Evolutionary conservation across 345 rosid species (phyloP).

Genomic region (Populus alba): DNA sequence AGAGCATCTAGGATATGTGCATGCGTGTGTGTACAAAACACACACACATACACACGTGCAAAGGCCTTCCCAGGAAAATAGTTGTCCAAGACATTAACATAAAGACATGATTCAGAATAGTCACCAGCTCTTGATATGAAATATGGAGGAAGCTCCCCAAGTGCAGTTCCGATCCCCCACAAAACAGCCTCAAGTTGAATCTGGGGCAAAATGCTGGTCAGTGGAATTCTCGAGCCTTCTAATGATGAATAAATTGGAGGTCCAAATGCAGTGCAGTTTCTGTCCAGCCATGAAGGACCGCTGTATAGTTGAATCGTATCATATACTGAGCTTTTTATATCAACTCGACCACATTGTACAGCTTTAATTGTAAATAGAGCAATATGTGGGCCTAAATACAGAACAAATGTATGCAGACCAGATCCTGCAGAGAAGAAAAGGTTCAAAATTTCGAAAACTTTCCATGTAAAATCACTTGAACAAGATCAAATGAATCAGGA

Average conservation of each 20-base stretch:
- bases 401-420: constrained; percentile 95
- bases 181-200: constrained; percentile 80
- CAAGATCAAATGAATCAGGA: background rate
- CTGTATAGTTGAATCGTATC: constrained; percentile 88
- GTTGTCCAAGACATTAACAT: background rate
- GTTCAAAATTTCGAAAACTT: background rate
- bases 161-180: constrained; percentile 98
- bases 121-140: constrained; percentile 95
- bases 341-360: constrained; percentile 84
- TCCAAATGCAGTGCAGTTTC: constrained; percentile 80
- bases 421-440: constrained; percentile 53
- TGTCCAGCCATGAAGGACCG: constrained; percentile 91
- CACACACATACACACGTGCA: background rate
- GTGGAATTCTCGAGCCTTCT: constrained; percentile 74
- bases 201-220: constrained; percentile 82
- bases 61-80: too few species aligned
- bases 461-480: background rate
- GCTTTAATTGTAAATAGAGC: constrained; percentile 95
- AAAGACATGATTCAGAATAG: background rate
- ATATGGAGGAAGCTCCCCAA: constrained; percentile 99
- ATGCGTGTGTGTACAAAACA: too few species aligned
- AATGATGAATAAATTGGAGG: constrained; percentile 53
- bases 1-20: background rate
- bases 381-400: constrained; percentile 93
- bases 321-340: constrained; percentile 84